phyloP scores from a whole-genome alignment of 2,329 filamentous ascomycete genomes.

The Fusarium torulosum region DNA sequence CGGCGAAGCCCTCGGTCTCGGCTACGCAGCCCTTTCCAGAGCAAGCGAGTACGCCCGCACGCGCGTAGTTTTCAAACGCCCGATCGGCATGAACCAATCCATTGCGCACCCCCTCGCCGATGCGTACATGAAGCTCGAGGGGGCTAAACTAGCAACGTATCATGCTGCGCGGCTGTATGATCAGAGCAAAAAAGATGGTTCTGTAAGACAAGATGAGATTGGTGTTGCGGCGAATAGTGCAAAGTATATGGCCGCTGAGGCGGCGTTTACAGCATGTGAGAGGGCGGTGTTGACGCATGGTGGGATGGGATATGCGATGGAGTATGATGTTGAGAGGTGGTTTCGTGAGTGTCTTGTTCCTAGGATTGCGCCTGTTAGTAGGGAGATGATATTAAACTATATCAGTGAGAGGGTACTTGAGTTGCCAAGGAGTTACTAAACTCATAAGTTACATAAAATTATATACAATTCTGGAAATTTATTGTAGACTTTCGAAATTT shows the following conservation, averaged over 20 bases:
- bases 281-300: conserved; percentile 70
- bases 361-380: conserved; percentile 72
- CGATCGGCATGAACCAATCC: conserved; percentile 75
- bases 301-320: conserved; percentile 74
- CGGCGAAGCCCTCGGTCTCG: conserved; percentile 83
- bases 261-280: conserved; percentile 73
- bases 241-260: conserved; percentile 77
- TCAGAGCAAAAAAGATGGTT: conserved; percentile 61
- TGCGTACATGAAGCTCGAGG: conserved; percentile 74
- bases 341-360: conserved; percentile 74
- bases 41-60: conserved; percentile 76
- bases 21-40: conserved; percentile 75
- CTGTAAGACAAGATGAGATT: conserved; percentile 66
- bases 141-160: conserved; percentile 73
- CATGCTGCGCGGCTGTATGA: conserved; percentile 75
- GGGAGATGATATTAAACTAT: conserved; percentile 83
- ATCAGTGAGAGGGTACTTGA: conserved; percentile 76
- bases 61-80: conserved; percentile 72
- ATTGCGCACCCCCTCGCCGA: conserved; percentile 75
- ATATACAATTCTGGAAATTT: no score
- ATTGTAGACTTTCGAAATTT: no score
- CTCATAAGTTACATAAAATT: no score
- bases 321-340: conserved; percentile 75
- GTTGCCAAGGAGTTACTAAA: conserved; percentile 74
- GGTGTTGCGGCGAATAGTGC: conserved; percentile 76